Conservation (phyloP, 176 grass and related monocot genomes). For the Lolium multiflorum region DNA sequence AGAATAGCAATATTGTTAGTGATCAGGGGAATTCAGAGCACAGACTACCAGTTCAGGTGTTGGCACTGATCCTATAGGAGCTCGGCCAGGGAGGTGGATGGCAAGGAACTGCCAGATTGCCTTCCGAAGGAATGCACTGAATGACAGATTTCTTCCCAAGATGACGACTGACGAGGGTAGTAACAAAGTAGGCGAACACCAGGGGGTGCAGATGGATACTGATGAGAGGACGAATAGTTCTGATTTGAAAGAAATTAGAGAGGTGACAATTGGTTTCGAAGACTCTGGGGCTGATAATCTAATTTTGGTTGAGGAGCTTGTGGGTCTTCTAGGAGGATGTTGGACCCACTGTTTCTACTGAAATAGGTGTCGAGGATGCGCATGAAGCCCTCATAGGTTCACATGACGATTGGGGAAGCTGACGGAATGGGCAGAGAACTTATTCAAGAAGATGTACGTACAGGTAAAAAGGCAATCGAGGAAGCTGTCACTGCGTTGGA, state of each 20-base stretch:
- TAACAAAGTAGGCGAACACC: slow-evolving; percentile 12
- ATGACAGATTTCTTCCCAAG: slow-evolving; percentile 25
- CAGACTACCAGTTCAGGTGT: background rate
- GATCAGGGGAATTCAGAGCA: slow-evolving; percentile 33
- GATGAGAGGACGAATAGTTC: slow-evolving; percentile 16
- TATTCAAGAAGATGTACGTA: slow-evolving; percentile 41
- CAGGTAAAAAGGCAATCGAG: slow-evolving; percentile 21
- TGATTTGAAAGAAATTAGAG: slow-evolving; percentile 16
- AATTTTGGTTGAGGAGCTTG: slow-evolving; percentile 15
- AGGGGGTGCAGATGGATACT: slow-evolving; percentile 36
- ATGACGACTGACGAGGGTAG: background rate
- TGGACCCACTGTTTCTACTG: background rate
- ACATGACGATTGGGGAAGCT: slow-evolving; percentile 34
- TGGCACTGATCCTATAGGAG: background rate
- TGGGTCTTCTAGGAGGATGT: slow-evolving; percentile 23
- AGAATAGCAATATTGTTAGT: background rate
- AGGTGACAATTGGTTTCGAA: background rate
- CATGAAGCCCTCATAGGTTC: slow-evolving; percentile 33
- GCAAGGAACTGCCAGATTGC: background rate
- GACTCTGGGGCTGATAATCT: slow-evolving; percentile 9
- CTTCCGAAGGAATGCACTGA: slow-evolving; percentile 36
- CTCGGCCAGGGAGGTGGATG: slow-evolving; percentile 18
- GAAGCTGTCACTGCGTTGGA: slow-evolving; percentile 34
- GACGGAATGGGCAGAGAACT: slow-evolving; percentile 27
- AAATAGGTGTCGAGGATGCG: background rate